A percentile compares a stretch with the other conserved stretches of the same genome.
phyloP scores from a whole-genome alignment of 306 rosid species.

The Corylus heterophylla region DNA sequence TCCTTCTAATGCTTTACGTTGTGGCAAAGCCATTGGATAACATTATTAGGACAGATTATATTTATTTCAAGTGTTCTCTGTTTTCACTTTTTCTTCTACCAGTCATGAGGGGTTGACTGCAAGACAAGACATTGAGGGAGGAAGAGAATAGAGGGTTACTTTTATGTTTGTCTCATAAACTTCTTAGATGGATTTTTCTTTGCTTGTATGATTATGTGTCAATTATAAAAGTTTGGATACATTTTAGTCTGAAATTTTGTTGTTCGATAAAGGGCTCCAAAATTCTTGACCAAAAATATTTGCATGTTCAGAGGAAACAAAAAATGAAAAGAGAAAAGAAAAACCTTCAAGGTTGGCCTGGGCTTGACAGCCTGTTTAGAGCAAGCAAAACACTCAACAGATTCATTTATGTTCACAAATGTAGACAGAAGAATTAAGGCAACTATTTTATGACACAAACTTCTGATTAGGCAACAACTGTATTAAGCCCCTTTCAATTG shows the following conservation, averaged over 20 bases:
- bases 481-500: too few relatives aligned
- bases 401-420: background rate
- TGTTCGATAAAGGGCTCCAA: background rate
- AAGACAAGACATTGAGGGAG: background rate
- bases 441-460: too few relatives aligned
- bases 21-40: constrained; percentile 81
- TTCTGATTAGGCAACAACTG: too few relatives aligned
- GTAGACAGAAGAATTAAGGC: too few relatives aligned
- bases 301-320: background rate
- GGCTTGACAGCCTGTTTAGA: background rate
- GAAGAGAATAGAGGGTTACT: background rate
- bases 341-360: background rate
- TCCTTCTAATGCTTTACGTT: constrained; percentile 68
- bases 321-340: background rate
- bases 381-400: background rate
- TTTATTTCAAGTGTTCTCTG: constrained; percentile 8
- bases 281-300: background rate
- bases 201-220: background rate
- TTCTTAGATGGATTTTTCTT: constrained; percentile 7
- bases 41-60: constrained; percentile 17
- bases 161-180: background rate
- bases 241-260: background rate
- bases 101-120: constrained; percentile 70
- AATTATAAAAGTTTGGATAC: background rate
- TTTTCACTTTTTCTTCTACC: background rate